Conservation (phyloP, 345 rosid genomes). For the Eucalyptus sideroxylon region DNA sequence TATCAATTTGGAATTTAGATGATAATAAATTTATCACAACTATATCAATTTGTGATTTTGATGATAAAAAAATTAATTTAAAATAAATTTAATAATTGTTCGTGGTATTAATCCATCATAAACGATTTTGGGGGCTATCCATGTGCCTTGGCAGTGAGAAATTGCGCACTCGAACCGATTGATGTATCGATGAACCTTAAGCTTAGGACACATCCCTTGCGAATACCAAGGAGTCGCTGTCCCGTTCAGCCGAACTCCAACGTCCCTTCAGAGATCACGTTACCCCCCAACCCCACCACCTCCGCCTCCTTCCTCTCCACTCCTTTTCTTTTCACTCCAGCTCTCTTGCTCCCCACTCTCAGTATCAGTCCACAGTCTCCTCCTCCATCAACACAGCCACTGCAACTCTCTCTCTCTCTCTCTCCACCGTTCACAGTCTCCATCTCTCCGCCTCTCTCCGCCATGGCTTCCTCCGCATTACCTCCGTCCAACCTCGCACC, state of each 20-base stretch:
- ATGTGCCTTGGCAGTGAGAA: not conserved
- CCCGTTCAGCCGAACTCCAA: not conserved
- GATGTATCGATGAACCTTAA: not conserved
- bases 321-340: not conserved
- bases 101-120: no score
- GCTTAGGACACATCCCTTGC: not conserved
- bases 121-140: no score
- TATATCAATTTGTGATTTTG: no score
- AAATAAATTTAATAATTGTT: no score
- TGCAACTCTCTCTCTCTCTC: not conserved
- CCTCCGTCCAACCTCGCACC: not conserved
- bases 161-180: not conserved
- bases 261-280: not conserved
- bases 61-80: no score
- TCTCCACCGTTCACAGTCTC: not conserved
- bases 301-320: not conserved
- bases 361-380: not conserved
- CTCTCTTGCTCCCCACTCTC: not conserved
- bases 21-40: no score
- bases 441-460: not conserved
- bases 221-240: not conserved
- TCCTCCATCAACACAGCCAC: not conserved
- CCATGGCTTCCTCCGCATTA: not conserved
- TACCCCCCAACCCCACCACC: not conserved
- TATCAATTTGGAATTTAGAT: no score